Base-by-base conservation (phyloP, 2,329 filamentous ascomycete species). In the Metarhizium humberi region DNA sequence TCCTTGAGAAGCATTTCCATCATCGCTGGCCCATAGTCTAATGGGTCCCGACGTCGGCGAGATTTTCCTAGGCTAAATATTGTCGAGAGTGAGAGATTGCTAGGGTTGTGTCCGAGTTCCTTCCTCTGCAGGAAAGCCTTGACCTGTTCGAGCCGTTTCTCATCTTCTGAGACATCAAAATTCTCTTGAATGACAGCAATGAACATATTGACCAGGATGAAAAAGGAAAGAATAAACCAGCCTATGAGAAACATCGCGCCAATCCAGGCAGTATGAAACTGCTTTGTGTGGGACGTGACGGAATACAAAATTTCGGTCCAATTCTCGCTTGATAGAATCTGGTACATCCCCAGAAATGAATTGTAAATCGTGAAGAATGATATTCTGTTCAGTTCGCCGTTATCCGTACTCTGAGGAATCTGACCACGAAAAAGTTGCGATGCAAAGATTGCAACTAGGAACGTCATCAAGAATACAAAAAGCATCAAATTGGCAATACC, bases 121-220 rank as follows among this genome's bases (percentile, higher is more conserved):
- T 92, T 95, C 62, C 92, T 85, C 66, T 95, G 90, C 48, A 99
- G 75, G 64, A 97, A 99, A 1, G 92, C 90, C 65, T 92, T 92
- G 58, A 99, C 92, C 72, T 99, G 95, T 68, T 97, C 90, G 58
- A 97, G 74, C 20, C 95, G 90, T 73, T 99, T 99, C 69, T 97
- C 92, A 67, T 99, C 95, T 69, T 99, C 94, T 3, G 92, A 95
- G 30, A 99, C 91, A 72, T 99, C 94, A 68, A 99, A 99, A 66
- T 96, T 99, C 68, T 99, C 94, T 70, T 99, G 94, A 61, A 99
- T 99, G 73, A 99, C 94, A 78, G 94, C 94, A 88, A 99, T 97
- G 77, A 99, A 99, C 94, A 99, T 99, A 67, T 97, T 99, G 75
- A 99, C 75, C 58, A 97, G 82, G 73, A 99, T 95, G 68, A 97